These are phyloP conservation scores for Kalmusia sp. DNA, from an alignment of 2,329 filamentous ascomycete species.

Conservation along the genomic window DNA sequence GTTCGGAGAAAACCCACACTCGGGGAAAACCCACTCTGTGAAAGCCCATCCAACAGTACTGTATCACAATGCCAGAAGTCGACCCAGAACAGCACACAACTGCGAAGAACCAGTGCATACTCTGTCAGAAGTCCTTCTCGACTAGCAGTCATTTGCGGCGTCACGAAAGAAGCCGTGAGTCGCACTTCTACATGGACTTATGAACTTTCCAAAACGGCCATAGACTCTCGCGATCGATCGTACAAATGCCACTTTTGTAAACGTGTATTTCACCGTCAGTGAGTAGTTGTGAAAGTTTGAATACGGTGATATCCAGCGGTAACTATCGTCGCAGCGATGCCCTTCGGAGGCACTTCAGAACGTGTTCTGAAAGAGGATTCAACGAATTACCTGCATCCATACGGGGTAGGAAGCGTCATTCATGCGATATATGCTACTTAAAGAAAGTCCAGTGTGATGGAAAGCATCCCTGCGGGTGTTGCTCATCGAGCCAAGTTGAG, in stretches of 20 bases:
- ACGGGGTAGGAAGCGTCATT: slow-evolving; percentile 11
- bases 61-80: not conserved
- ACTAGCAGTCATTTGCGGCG: slow-evolving; percentile 15
- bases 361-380: slow-evolving; percentile 6
- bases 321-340: slow-evolving; percentile 9
- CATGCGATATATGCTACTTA: slow-evolving; percentile 9
- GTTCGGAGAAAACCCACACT: slow-evolving; percentile 15
- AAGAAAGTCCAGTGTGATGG: slow-evolving; percentile 6
- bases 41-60: not conserved
- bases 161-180: slow-evolving; percentile 13
- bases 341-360: slow-evolving; percentile 13
- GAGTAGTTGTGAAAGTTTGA: not conserved
- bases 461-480: not conserved
- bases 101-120: not conserved
- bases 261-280: slow-evolving; percentile 12
- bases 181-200: not conserved
- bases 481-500: not conserved
- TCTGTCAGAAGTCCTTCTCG: slow-evolving; percentile 5
- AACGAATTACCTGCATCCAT: not conserved
- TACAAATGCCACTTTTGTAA: slow-evolving; percentile 10
- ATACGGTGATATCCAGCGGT: not conserved
- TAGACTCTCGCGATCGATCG: not conserved
- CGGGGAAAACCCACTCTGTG: slow-evolving; percentile 14
- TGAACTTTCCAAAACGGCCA: not conserved
- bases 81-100: not conserved